Evolutionary conservation across 2,329 filamentous ascomycete genomes (phyloP), one percentile per base, ranked within the genome.

Genomic region (Botrytis hyacinthi): DNA sequence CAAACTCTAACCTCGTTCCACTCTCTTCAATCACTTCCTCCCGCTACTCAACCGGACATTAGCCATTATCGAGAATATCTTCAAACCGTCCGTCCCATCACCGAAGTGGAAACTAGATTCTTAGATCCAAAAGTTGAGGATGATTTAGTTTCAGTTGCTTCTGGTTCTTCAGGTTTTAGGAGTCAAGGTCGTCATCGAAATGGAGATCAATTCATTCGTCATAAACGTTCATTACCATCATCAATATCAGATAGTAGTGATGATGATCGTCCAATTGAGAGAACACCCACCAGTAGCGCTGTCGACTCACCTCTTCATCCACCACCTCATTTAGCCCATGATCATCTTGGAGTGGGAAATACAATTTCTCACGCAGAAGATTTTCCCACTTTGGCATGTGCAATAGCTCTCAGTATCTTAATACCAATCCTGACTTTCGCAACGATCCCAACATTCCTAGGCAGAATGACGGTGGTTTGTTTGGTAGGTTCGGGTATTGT

Each of bases 1-100:
- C 86, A 89, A 76, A 86, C 89, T 1, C 82, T 93, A 68, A 81
- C 86, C 1, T 88, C 90, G 0, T 92, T 88, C 78, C 84, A 84
- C 75, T 82, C 85, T 71, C 84, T 86, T 0, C 87, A 87, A 75
- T 82, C 83, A 29, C 83, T 90, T 20, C 82, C 84, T 0, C 78
- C 83, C 7, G 89, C 90, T 0, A 81, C 83, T 1, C 76, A 82
- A 7, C 81, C 84, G 16, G 89, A 93, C 69, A 82, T 90, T 29
- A 80, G 82, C 20, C 80, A 80, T 3, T 90, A 89, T 77, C 86
- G 86, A 60, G 77, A 81, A 10, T 93, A 89, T 81, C 86, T 92
- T 61, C 81, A 83, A 12, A 84, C 81, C 18, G 85, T 87, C 73
- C 83, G 83, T 46, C 86, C 88, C 10, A 86, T 93, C 65, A 86